Percentiles rank a stretch among this genome's conserved stretches.
These are phyloP conservation scores for Penicillium concentricum DNA, from an alignment of 2,329 filamentous ascomycete species.

Conservation along the genomic window DNA sequence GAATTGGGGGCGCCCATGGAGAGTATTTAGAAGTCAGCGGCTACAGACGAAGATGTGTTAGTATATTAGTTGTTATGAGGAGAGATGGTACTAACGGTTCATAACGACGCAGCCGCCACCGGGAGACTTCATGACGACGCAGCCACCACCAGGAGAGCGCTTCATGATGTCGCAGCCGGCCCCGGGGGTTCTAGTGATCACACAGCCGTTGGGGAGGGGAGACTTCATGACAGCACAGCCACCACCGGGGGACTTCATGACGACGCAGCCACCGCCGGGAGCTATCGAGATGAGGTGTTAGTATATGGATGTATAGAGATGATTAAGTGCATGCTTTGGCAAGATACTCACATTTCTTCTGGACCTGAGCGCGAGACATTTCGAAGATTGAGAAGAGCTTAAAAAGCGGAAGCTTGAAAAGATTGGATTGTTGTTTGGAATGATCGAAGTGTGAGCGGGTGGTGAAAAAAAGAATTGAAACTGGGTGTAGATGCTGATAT, in stretches of 20 bases:
- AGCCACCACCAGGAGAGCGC: conserved; percentile 3
- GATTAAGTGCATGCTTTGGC: neutral
- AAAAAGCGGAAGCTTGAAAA: conserved; percentile 15
- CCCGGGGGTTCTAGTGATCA: neutral
- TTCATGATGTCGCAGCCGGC: conserved; percentile 1
- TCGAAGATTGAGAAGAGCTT: conserved; percentile 19
- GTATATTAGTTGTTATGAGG: neutral
- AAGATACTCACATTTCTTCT: conserved; percentile 23
- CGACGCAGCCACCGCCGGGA: conserved; percentile 31
- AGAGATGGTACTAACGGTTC: neutral
- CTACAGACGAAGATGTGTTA: neutral
- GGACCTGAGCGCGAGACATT: conserved; percentile 28
- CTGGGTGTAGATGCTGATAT: neutral
- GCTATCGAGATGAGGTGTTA: conserved; percentile 17
- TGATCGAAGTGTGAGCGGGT: conserved; percentile 11
- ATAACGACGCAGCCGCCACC: conserved; percentile 12
- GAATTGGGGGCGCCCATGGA: neutral
- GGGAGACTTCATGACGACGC: conserved; percentile 15
- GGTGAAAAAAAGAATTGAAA: conserved; percentile 6
- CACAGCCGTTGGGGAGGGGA: neutral
- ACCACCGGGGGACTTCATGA: conserved; percentile 21
- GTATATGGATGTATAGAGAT: neutral
- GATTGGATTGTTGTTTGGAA: conserved; percentile 12
- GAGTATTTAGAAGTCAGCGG: conserved; percentile 2
- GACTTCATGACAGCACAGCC: conserved; percentile 8